Conservation (phyloP, 352 stramenopile genomes). For the Halophytophthora polymorphica region DNA sequence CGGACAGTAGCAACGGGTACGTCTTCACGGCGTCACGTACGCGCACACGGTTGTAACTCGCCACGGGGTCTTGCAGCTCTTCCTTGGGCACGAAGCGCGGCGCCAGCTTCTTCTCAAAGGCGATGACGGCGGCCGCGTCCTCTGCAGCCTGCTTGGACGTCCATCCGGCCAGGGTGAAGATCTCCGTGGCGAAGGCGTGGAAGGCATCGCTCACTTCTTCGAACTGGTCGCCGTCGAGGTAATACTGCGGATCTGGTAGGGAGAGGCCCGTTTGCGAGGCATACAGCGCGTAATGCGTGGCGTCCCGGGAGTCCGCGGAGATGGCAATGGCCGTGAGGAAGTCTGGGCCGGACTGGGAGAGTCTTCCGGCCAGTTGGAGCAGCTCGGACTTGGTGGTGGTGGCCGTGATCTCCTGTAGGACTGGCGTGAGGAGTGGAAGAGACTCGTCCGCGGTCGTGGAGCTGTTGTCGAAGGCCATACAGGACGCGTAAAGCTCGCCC, state of each 20-base stretch:
- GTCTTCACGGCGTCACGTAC: constrained; percentile 41
- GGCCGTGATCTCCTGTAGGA: constrained; percentile 36
- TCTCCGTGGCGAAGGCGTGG: constrained; percentile 62
- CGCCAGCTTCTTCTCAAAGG: constrained; percentile 84
- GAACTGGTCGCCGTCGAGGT: constrained; percentile 87
- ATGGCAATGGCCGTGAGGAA: constrained; percentile 83
- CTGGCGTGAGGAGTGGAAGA: constrained; percentile 24
- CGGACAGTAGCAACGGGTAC: constrained; percentile 58
- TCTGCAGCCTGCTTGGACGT: constrained; percentile 20
- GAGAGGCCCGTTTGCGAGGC: constrained; percentile 82
- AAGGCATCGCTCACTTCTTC: constrained; percentile 68
- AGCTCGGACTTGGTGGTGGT: constrained; percentile 33
- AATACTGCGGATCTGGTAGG: constrained; percentile 90
- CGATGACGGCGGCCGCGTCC: constrained; percentile 63
- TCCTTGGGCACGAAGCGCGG: constrained; percentile 87
- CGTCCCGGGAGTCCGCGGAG: constrained; percentile 80
- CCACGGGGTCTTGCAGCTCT: constrained; percentile 80
- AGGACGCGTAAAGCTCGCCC: constrained; percentile 56
- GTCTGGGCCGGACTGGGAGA: constrained; percentile 53
- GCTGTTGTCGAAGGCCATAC: constrained; percentile 63
- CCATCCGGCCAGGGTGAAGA: constrained; percentile 71
- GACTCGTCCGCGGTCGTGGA: constrained; percentile 24
- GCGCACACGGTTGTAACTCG: constrained; percentile 89
- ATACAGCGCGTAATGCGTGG: constrained; percentile 78
- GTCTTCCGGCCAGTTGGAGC: constrained; percentile 47